phyloP scores from a whole-genome alignment of 129 eudicot genomes.

The Daucus carota region DNA sequence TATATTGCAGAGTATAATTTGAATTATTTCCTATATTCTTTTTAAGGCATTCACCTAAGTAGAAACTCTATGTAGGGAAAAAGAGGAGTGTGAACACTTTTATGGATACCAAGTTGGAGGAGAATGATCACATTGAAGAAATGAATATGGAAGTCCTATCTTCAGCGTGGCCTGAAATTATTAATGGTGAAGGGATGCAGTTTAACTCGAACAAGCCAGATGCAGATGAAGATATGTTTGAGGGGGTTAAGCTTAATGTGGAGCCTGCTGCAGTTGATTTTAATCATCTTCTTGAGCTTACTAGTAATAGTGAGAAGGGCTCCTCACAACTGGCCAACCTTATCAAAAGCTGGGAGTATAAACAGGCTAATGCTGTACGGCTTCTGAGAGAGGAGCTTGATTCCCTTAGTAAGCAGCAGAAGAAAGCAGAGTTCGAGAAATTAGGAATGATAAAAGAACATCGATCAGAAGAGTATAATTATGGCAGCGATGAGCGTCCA shows the following conservation, averaged over 20 bases:
- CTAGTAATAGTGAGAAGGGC: conserved; percentile 73
- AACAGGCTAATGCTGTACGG: conserved; percentile 68
- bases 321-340: conserved; percentile 63
- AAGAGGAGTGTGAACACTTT: not conserved
- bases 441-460: conserved; percentile 69
- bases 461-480: conserved; percentile 53
- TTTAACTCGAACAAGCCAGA: conserved; percentile 64
- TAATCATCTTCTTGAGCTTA: conserved; percentile 50
- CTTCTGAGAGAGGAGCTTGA: conserved; percentile 84
- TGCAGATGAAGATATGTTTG: conserved; percentile 58
- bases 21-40: not conserved
- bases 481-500: conserved; percentile 51
- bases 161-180: conserved; percentile 88
- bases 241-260: conserved; percentile 45
- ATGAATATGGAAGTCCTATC: conserved; percentile 67
- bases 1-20: not conserved
- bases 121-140: conserved; percentile 42
- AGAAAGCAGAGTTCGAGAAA: conserved; percentile 65
- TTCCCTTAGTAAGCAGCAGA: conserved; percentile 63
- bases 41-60: conserved; percentile 1
- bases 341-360: conserved; percentile 76
- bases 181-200: conserved; percentile 66
- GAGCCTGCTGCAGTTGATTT: conserved; percentile 61
- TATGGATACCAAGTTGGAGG: conserved; percentile 40
- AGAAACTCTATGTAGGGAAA: not conserved